phyloP scores from a whole-genome alignment of 306 rosid species.

The Glycine latifolia region DNA sequence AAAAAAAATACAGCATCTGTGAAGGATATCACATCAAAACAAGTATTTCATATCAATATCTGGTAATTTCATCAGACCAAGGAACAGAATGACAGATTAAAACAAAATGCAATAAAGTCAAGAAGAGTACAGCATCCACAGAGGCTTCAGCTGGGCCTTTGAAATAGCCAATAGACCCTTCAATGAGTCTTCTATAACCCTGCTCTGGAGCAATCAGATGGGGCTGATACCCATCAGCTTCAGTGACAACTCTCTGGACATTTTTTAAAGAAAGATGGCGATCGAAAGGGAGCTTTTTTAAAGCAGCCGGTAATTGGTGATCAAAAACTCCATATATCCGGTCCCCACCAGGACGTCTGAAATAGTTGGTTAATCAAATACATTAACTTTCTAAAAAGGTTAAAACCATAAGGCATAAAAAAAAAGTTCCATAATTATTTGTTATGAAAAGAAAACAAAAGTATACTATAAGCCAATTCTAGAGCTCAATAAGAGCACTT shows the following conservation, averaged over 20 bases:
- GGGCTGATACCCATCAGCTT: slow-evolving; percentile 99
- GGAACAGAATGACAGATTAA: slow-evolving; percentile 33
- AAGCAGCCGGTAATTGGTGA: slow-evolving; percentile 95
- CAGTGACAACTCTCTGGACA: slow-evolving; percentile 92
- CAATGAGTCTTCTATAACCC: slow-evolving; percentile 97
- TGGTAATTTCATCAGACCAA: background rate
- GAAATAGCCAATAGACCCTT: slow-evolving; percentile 89
- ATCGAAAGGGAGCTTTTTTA: slow-evolving; percentile 94
- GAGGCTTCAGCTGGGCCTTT: slow-evolving; percentile 99
- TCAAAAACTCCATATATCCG: slow-evolving; percentile 97
- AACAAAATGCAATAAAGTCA: slow-evolving; percentile 32
- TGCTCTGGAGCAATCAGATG: slow-evolving; percentile 99
- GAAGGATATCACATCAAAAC: too few species aligned
- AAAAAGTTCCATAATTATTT: background rate
- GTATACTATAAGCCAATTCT: slow-evolving; percentile 34
- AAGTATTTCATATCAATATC: too few species aligned
- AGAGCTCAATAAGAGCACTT: slow-evolving; percentile 45
- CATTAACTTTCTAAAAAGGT: slow-evolving; percentile 16
- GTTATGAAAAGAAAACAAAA: slow-evolving; percentile 1
- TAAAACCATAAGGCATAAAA: background rate
- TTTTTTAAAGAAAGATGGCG: slow-evolving; percentile 88
- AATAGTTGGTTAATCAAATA: slow-evolving; percentile 32
- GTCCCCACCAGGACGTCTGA: slow-evolving; percentile 99
- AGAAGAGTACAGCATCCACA: slow-evolving; percentile 89
- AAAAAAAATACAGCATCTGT: too few species aligned